Conservation (phyloP, 768 basidiomycete species). For the Daedalea quercina region DNA sequence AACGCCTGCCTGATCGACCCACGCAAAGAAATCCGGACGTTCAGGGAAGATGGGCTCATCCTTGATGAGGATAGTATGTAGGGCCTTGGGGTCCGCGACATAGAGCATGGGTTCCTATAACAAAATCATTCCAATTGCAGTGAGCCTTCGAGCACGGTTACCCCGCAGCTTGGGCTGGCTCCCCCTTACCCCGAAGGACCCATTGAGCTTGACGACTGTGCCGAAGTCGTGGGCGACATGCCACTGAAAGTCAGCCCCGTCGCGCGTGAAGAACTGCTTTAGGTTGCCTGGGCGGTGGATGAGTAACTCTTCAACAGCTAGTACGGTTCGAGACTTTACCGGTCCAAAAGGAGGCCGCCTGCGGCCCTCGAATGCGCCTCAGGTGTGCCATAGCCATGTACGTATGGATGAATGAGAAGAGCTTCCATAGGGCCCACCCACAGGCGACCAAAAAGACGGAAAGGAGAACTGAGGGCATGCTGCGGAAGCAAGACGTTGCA, state of each 20-base stretch:
- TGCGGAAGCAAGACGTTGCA: too few species aligned
- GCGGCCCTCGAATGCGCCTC: too few species aligned
- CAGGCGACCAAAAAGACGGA: too few species aligned
- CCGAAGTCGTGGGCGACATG: neutral
- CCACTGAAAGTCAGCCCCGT: neutral
- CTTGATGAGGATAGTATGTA: slow-evolving; percentile 13
- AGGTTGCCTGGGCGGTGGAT: neutral
- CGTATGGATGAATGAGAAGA: too few species aligned
- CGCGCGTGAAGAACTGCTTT: neutral
- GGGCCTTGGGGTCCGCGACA: slow-evolving; percentile 12
- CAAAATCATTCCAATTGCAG: neutral
- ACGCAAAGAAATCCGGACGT: slow-evolving; percentile 1
- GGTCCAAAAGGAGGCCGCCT: too few species aligned
- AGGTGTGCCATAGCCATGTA: too few species aligned
- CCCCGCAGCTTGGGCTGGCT: too few species aligned
- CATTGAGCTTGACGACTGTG: neutral
- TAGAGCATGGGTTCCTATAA: slow-evolving; percentile 6
- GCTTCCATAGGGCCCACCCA: too few species aligned
- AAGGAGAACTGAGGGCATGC: too few species aligned
- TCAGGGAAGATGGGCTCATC: slow-evolving; percentile 12
- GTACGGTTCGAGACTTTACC: too few species aligned
- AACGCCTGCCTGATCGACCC: neutral
- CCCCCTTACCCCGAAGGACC: neutral
- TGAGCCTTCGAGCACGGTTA: too few species aligned
- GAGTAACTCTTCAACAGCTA: too few species aligned